Evolutionary conservation across 441 rosid species (phyloP).

Genomic region (Arabidopsis lyrata): DNA sequence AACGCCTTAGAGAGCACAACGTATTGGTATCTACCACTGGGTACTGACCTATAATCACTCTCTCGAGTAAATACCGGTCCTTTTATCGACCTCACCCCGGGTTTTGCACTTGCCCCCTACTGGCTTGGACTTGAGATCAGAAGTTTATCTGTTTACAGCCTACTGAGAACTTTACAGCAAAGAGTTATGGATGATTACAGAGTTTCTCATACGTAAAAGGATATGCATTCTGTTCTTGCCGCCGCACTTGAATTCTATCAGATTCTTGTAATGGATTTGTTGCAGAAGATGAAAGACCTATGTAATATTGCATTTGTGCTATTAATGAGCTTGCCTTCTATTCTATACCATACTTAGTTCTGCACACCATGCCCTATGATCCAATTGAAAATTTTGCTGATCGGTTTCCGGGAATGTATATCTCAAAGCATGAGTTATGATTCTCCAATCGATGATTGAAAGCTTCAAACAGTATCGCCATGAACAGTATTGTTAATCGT

Average conservation of each 20-base stretch:
- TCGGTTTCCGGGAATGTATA: neutral
- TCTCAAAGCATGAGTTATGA: slow-evolving; percentile 2
- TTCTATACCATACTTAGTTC: neutral
- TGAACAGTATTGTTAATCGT: too few species aligned
- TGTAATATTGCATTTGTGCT: slow-evolving; percentile 39
- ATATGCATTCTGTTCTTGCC: slow-evolving; percentile 27
- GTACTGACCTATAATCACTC: slow-evolving; percentile 44
- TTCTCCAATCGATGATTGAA: neutral
- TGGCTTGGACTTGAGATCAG: slow-evolving; percentile 29
- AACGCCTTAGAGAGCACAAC: slow-evolving; percentile 74
- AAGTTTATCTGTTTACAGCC: slow-evolving; percentile 32
- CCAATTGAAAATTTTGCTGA: slow-evolving; percentile 9
- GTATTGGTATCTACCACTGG: slow-evolving; percentile 70
- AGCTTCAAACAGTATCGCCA: neutral
- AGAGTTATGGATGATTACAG: slow-evolving; percentile 26
- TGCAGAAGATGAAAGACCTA: slow-evolving; percentile 38
- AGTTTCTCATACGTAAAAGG: slow-evolving; percentile 30
- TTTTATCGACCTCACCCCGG: slow-evolving; percentile 41
- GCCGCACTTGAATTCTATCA: slow-evolving; percentile 31
- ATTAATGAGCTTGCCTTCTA: slow-evolving; percentile 33
- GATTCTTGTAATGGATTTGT: slow-evolving; percentile 44
- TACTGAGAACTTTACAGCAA: slow-evolving; percentile 38
- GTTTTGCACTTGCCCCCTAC: slow-evolving; percentile 32
- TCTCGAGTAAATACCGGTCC: slow-evolving; percentile 40
- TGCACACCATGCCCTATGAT: neutral